Evolutionary conservation across 208 protist species (phyloP), one percentile per base, ranked within the genome.

Genomic region (Acanthamoeba comandoni): DNA sequence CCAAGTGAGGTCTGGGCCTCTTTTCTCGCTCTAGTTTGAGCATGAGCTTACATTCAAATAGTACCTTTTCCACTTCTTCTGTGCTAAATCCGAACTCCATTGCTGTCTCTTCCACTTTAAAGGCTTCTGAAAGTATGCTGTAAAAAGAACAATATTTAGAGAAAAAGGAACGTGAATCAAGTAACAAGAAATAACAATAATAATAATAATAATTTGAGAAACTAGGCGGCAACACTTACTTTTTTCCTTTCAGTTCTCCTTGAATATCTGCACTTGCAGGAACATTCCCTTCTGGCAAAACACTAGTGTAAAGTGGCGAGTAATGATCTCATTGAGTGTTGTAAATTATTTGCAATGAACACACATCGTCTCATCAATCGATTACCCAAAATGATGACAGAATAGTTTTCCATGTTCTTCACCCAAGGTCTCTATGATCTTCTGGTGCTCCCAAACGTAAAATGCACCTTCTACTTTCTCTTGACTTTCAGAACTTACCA

Each of bases 401-500:
- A 84, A 84, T 13, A 84, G 35, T 55, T 84, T 84, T 2, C 73
- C 73, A 19, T 84, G 52, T 22, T 84, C 17, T 26, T 84, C 73
- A 9, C 73, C 73, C 12, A 84, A 55, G 13, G 49, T n/a, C 4
- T 60, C 12, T 19, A 84, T 84, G 11, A 84, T 60, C 51, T 84
- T 55, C 9, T 35, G 3, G 49, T 84, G 53, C 39, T 84, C n/a
- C 93, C 93, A 94, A 11, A 92, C 49, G 52, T 94, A 94, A 24
- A 92, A 94, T 13, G 67, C 85, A 53, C 93, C 93, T 39, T 94
- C 93, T 9, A 19, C 4, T 29, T 92, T 91, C 51, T 94, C 86
- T 29, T 69, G n/a, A 4, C 15, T 52, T 7, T 92, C 79, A 0
- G 67, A 26, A 13, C 52, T 15, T 8, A 70, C 48, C 13, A 87